phyloP scores from a whole-genome alignment of 2,329 filamentous ascomycete genomes.

The Elsinoe necatrix region DNA sequence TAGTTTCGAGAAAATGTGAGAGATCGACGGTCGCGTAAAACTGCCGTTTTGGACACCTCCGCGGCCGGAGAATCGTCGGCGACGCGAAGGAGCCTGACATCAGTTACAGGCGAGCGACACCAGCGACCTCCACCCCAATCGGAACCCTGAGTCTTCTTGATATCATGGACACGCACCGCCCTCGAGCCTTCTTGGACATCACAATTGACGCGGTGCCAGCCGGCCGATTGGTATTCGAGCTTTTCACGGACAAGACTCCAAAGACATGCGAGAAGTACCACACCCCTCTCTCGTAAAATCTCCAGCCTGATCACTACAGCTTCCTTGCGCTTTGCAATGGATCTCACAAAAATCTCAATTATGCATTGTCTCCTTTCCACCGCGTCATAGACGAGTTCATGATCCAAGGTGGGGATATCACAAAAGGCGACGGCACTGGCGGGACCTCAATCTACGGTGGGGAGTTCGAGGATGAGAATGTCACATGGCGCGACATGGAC shows the following conservation, averaged over 20 bases:
- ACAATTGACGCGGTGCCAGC: slow-evolving; percentile 34
- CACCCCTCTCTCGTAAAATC: background rate
- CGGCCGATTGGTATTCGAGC: slow-evolving; percentile 38
- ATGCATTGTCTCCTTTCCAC: slow-evolving; percentile 33
- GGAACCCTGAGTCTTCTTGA: background rate
- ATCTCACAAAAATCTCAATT: slow-evolving; percentile 31
- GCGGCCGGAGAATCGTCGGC: background rate
- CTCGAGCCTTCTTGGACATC: slow-evolving; percentile 37
- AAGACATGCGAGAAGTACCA: slow-evolving; percentile 39
- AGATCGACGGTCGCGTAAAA: background rate
- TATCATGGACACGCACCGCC: slow-evolving; percentile 21
- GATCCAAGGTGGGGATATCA: slow-evolving; percentile 38
- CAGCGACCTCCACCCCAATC: background rate
- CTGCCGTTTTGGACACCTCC: background rate
- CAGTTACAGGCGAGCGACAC: background rate
- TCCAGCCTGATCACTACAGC: slow-evolving; percentile 23
- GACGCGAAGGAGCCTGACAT: background rate
- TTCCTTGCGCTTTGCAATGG: slow-evolving; percentile 39
- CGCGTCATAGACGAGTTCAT: slow-evolving; percentile 39
- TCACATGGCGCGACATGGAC: slow-evolving; percentile 35
- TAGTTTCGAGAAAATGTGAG: slow-evolving; percentile 11
- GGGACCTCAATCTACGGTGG: slow-evolving; percentile 33
- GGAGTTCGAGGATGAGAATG: slow-evolving; percentile 36
- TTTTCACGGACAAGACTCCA: slow-evolving; percentile 39
- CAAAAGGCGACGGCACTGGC: slow-evolving; percentile 34